Base-by-base conservation (phyloP, 768 basidiomycete genomes). In the Favolaschia claudopus region DNA sequence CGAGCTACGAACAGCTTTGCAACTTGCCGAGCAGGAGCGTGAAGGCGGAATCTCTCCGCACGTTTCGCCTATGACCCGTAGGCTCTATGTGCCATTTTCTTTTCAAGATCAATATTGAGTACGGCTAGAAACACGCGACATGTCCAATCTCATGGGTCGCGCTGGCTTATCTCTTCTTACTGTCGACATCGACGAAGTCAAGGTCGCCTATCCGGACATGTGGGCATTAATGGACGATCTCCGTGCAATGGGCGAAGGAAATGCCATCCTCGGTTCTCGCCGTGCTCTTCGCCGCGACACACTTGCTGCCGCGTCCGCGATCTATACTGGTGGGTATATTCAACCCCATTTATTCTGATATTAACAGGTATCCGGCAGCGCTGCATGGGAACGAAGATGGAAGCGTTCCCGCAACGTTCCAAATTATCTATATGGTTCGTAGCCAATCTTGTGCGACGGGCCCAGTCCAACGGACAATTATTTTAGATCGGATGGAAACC, bases 11-110 rank as follows among this genome's bases (percentile, higher is more conserved):
- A 96, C 97, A 33, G 84, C 96, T 5, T 81, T 99, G 25, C 97
- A 99, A 68, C 82, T 99, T 0, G 96, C 97, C 8, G 93, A 99
- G 77, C 79, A 89, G 20, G 96, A 99, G 67, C 86, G 95, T 9
- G 90, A 96, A 72, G 97, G 97, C 7, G 97, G 97, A 1, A 91
- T 99, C 51, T 95, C 95, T n/a, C 95, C 96, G 7, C 91, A 94
- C 55, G 76, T 99, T 32, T 99, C 96, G 1, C 97, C 97, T 1
- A 99, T 99, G 97, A 95, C 96, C 60, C 92, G 96, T 95, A 55
- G 28, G 82, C 65, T 19, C 36, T 49, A 50, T 53, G 34, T 12
- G 46, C 37, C 33, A 36, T 5, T 55, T 42, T 19, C 20, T 29
- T 45, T 36, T 45, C 45, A 24, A 32, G 49, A 27, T 31, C 55